Percentiles rank a stretch among this genome's conserved stretches.
Evolutionary conservation across 371 early-diverging fungal species (phyloP).

Genomic region (Nosema muscidifuracis): DNA sequence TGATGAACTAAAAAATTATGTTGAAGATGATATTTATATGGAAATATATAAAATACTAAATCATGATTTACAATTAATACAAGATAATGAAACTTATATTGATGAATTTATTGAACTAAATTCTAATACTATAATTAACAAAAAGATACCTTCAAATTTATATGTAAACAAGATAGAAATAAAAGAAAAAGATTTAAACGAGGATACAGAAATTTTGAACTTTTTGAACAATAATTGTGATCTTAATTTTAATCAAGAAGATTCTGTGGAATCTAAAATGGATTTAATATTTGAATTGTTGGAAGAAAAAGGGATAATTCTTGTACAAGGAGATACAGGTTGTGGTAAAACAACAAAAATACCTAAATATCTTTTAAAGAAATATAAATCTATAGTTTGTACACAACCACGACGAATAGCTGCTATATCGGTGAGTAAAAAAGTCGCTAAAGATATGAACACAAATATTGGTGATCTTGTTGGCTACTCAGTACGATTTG

Average conservation of each 20-base stretch:
- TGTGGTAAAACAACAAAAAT: constrained; percentile 96
- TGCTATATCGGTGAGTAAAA: constrained; percentile 84
- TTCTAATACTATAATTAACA: background rate
- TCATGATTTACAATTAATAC: too few relatives aligned
- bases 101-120: background rate
- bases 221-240: background rate
- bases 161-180: background rate
- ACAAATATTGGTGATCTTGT: constrained; percentile 65
- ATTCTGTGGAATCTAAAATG: constrained; percentile 21
- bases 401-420: constrained; percentile 97
- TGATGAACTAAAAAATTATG: too few relatives aligned
- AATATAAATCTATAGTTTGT: constrained; percentile 77
- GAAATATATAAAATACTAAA: too few relatives aligned
- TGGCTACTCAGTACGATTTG: constrained; percentile 91
- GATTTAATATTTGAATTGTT: constrained; percentile 16
- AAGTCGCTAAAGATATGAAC: constrained; percentile 80
- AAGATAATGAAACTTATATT: too few relatives aligned
- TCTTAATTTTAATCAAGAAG: background rate
- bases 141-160: background rate
- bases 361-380: constrained; percentile 64
- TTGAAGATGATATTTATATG: too few relatives aligned
- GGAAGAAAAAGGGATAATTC: constrained; percentile 67
- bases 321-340: constrained; percentile 94
- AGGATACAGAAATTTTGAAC: background rate
- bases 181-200: background rate